Evolutionary conservation across 805 yeast genomes (phyloP).

Genomic region (Candida dajiaensis): DNA sequence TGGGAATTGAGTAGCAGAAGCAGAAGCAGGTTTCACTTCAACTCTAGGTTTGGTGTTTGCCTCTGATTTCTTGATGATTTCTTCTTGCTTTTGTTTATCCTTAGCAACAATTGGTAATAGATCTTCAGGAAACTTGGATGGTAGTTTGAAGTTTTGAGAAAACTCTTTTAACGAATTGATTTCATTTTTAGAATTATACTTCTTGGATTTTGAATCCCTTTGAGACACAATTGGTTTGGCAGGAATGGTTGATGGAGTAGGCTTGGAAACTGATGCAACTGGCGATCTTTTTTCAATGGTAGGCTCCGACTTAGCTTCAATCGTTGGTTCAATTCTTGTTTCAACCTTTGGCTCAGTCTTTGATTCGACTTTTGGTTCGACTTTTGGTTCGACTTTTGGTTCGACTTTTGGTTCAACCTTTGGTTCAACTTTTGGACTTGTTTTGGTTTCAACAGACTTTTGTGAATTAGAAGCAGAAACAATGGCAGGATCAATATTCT

Average conservation of each 20-base stretch:
- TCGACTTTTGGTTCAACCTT: neutral
- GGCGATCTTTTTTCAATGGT: neutral
- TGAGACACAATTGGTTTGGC: constrained; percentile 13
- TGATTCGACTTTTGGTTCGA: neutral
- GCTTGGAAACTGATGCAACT: neutral
- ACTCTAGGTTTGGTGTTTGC: neutral
- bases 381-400: neutral
- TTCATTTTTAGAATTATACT: constrained; percentile 52
- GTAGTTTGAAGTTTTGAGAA: constrained; percentile 75
- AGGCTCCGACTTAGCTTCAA: neutral
- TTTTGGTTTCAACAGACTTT: neutral
- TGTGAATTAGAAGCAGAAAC: constrained; percentile 38
- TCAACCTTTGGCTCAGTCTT: neutral
- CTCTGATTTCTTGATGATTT: constrained; percentile 35
- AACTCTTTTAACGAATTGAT: constrained; percentile 70
- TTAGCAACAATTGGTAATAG: constrained; percentile 65
- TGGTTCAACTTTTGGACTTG: neutral
- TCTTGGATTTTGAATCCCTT: constrained; percentile 16
- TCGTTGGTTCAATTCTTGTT: neutral
- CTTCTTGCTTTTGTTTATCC: constrained; percentile 60
- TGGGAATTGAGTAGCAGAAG: constrained; percentile 2
- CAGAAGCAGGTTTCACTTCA: constrained; percentile 17
- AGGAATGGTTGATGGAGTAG: constrained; percentile 24
- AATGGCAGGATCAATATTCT: constrained; percentile 57
- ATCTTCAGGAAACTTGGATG: constrained; percentile 43